Evolutionary conservation across 2,329 filamentous ascomycete genomes (phyloP).

Genomic region (Pseudocercospora musae): DNA sequence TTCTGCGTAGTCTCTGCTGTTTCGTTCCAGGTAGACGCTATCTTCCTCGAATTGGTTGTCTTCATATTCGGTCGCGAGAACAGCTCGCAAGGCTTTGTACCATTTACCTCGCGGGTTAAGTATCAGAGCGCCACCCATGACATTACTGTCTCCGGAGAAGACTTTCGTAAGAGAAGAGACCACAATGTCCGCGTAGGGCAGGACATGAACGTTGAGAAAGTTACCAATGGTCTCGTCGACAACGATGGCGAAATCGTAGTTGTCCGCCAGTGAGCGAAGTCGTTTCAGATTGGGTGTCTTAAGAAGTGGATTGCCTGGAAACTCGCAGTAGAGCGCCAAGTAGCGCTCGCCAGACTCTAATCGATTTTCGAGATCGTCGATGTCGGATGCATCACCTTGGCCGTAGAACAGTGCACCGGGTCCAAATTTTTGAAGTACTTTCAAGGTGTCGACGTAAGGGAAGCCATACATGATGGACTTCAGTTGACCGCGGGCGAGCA

Average conservation of each 20-base stretch:
- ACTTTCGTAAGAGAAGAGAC: constrained; percentile 95
- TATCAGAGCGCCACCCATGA: constrained; percentile 80
- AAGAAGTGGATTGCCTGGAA: constrained; percentile 87
- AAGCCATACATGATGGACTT: constrained; percentile 95
- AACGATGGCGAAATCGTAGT: constrained; percentile 83
- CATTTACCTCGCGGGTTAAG: constrained; percentile 66
- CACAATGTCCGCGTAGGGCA: constrained; percentile 84
- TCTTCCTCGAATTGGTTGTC: constrained; percentile 95
- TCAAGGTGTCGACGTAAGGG: constrained; percentile 93
- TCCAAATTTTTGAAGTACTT: constrained; percentile 91
- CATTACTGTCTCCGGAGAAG: constrained; percentile 95
- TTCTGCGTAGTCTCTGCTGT: constrained; percentile 84
- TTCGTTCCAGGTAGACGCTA: constrained; percentile 89
- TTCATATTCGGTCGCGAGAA: constrained; percentile 67
- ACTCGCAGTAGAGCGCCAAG: constrained; percentile 87
- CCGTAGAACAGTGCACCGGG: constrained; percentile 88
- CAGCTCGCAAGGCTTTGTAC: constrained; percentile 66
- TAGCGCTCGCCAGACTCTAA: constrained; percentile 71
- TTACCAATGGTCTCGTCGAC: constrained; percentile 97
- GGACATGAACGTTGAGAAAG: constrained; percentile 90
- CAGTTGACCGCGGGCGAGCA: constrained; percentile 59
- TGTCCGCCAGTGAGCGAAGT: constrained; percentile 75
- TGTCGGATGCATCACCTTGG: constrained; percentile 68
- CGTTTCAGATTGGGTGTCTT: constrained; percentile 77
- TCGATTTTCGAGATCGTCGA: constrained; percentile 76